Evolutionary conservation across 2,329 filamentous ascomycete species (phyloP).

Genomic region (Diaporthe sp.): DNA sequence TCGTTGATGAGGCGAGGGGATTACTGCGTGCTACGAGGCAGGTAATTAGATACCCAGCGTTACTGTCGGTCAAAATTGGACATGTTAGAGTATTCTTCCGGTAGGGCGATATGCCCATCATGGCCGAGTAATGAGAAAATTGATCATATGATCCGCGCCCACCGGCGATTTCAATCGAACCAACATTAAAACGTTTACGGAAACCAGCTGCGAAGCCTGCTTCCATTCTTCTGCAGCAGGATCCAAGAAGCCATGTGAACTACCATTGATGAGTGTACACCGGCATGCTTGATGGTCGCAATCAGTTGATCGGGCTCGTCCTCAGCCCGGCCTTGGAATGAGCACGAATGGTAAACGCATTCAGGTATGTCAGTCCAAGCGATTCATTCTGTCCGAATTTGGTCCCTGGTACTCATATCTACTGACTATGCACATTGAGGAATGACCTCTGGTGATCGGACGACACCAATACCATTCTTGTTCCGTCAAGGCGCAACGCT

Average conservation of each 20-base stretch:
- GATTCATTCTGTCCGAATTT: background rate
- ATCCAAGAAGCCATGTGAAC: background rate
- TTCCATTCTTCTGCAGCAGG: too few relatives aligned
- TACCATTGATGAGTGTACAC: too few relatives aligned
- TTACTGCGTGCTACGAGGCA: slow-evolving; percentile 4
- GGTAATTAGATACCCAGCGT: slow-evolving; percentile 23
- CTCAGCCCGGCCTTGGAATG: background rate
- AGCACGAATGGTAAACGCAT: background rate
- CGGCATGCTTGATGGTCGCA: background rate
- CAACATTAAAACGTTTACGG: too few relatives aligned
- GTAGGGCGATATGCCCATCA: background rate
- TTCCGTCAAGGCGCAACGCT: too few relatives aligned
- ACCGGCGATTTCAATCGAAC: background rate
- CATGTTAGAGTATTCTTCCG: background rate
- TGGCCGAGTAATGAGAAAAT: background rate
- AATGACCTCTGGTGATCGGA: too few relatives aligned
- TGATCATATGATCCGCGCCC: background rate
- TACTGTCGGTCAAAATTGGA: slow-evolving; percentile 3
- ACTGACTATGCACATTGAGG: background rate
- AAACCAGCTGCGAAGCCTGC: background rate
- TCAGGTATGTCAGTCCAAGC: background rate
- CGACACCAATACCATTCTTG: background rate
- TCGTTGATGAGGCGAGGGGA: background rate
- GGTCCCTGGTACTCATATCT: background rate
- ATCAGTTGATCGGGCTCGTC: background rate